A percentile compares a stretch with the other conserved stretches of the same genome.
Evolutionary conservation across 2,329 filamentous ascomycete genomes (phyloP).

Genomic region (Diaporthe citrichinensis): DNA sequence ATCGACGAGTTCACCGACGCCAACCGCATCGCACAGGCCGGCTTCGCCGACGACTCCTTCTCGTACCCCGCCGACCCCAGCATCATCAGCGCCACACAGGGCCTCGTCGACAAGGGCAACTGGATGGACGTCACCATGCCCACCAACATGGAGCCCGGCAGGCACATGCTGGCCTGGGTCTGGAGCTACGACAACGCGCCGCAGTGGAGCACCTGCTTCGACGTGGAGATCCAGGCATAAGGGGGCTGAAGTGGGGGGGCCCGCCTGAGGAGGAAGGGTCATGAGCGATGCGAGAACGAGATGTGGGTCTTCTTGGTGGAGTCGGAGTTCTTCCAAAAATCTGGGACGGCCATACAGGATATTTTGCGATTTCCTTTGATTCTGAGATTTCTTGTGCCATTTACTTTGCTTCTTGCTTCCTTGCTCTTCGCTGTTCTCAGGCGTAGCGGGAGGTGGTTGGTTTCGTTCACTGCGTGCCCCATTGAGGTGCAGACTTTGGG

Average conservation of each 20-base stretch:
- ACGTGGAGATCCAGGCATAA: constrained; percentile 28
- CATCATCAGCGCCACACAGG: constrained; percentile 29
- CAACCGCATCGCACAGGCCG: constrained; percentile 30
- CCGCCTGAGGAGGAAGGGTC: constrained; percentile 9
- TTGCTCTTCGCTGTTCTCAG: background rate
- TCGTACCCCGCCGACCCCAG: constrained; percentile 23
- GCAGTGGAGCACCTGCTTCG: constrained; percentile 30
- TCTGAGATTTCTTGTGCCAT: constrained; percentile 22
- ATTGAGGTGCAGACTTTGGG: constrained; percentile 13
- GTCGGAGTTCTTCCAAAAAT: constrained; percentile 22
- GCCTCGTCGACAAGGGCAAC: constrained; percentile 30
- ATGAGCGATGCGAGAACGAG: constrained; percentile 22
- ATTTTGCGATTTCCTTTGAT: constrained; percentile 19
- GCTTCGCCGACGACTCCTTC: constrained; percentile 29
- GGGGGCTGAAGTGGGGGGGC: background rate
- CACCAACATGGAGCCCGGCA: constrained; percentile 26
- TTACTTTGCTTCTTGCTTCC: constrained; percentile 26
- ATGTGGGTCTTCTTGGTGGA: constrained; percentile 18
- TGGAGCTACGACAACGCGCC: constrained; percentile 23
- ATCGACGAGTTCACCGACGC: constrained; percentile 33
- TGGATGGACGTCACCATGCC: constrained; percentile 31
- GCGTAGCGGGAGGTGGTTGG: constrained; percentile 18
- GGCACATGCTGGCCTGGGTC: constrained; percentile 32
- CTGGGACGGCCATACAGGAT: constrained; percentile 13
- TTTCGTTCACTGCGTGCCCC: constrained; percentile 21